phyloP scores from a whole-genome alignment of 2,329 filamentous ascomycete species.

The Chaetomium strumarium region DNA sequence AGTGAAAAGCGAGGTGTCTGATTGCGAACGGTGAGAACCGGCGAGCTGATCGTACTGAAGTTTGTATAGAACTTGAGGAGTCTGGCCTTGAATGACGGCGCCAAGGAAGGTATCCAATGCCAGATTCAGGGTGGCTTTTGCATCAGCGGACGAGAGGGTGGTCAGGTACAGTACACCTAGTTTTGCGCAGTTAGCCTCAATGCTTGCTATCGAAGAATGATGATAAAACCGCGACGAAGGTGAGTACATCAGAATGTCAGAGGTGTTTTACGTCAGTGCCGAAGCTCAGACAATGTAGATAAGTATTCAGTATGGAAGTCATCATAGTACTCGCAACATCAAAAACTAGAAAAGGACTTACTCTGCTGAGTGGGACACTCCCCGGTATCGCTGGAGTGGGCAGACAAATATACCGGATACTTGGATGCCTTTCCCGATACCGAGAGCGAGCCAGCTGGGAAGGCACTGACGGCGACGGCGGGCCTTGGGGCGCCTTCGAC shows the following conservation, averaged over 20 bases:
- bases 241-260: slow-evolving; percentile 78
- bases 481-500: slow-evolving; percentile 72
- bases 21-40: slow-evolving; percentile 26
- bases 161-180: slow-evolving; percentile 38
- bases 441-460: slow-evolving; percentile 49
- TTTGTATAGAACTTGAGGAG: slow-evolving; percentile 40
- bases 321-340: slow-evolving; percentile 62
- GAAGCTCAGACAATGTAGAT: slow-evolving; percentile 99
- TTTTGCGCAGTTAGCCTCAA: slow-evolving; percentile 30
- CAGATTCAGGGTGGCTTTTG: slow-evolving; percentile 34
- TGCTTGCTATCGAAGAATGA: not conserved
- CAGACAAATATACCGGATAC: slow-evolving; percentile 53
- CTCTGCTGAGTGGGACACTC: slow-evolving; percentile 86
- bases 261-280: slow-evolving; percentile 79
- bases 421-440: slow-evolving; percentile 31
- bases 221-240: slow-evolving; percentile 19
- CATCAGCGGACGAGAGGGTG: slow-evolving; percentile 31
- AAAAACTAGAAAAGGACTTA: slow-evolving; percentile 51
- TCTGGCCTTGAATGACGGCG: slow-evolving; percentile 26
- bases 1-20: slow-evolving; percentile 41
- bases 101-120: slow-evolving; percentile 40
- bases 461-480: slow-evolving; percentile 64
- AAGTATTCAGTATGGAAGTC: slow-evolving; percentile 84
- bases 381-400: slow-evolving; percentile 85
- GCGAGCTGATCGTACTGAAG: slow-evolving; percentile 50